Evolutionary conservation across 352 stramenopile species (phyloP).

Genomic region (Phytophthora capsici): DNA sequence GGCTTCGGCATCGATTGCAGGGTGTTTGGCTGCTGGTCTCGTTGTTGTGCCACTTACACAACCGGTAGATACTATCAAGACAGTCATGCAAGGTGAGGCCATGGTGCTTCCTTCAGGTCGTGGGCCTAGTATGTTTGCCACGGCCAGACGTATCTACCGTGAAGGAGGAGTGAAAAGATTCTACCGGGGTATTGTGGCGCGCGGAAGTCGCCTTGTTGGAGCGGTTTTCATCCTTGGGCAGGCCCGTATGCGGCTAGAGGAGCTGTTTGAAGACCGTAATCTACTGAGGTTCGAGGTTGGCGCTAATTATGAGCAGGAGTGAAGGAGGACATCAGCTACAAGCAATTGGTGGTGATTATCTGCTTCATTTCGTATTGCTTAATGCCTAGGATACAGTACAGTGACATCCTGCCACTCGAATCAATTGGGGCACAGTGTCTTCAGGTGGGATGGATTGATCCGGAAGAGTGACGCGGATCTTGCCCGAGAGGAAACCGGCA

Average conservation of each 20-base stretch:
- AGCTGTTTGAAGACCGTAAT: slow-evolving; percentile 67
- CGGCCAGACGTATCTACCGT: slow-evolving; percentile 49
- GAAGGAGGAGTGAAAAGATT: slow-evolving; percentile 60
- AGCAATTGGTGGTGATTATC: slow-evolving; percentile 12
- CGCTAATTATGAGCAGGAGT: slow-evolving; percentile 21
- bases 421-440: slow-evolving; percentile 28
- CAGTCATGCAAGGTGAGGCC: slow-evolving; percentile 84
- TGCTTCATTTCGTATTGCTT: slow-evolving; percentile 4
- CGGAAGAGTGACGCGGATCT: slow-evolving; percentile 65
- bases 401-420: slow-evolving; percentile 55
- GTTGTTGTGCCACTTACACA: slow-evolving; percentile 78
- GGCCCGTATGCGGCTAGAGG: slow-evolving; percentile 66
- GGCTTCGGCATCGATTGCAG: slow-evolving; percentile 60
- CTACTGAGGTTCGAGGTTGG: slow-evolving; percentile 38
- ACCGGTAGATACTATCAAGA: slow-evolving; percentile 85
- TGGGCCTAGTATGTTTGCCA: slow-evolving; percentile 41
- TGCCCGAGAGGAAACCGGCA: slow-evolving; percentile 57
- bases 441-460: slow-evolving; percentile 46
- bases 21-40: slow-evolving; percentile 70
- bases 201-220: slow-evolving; percentile 70
- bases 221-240: slow-evolving; percentile 87
- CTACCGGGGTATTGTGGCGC: slow-evolving; percentile 75
- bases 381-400: slow-evolving; percentile 54
- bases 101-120: slow-evolving; percentile 45
- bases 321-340: slow-evolving; percentile 16